Evolutionary conservation across 2,329 filamentous ascomycete genomes (phyloP).

Genomic region (Fusarium domesticum): DNA sequence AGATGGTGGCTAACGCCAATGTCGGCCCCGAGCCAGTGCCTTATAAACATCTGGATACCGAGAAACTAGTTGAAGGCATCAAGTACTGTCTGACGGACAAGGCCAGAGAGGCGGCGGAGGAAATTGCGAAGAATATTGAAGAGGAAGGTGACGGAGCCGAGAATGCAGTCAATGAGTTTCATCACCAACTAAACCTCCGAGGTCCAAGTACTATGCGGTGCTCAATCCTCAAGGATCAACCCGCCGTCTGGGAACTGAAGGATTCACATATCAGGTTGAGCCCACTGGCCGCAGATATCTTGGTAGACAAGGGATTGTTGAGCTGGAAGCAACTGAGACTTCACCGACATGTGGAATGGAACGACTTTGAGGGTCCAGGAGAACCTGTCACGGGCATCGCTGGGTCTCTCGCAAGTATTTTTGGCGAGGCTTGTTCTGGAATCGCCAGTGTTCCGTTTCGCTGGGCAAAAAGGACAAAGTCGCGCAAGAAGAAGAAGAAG

Average conservation of each 20-base stretch:
- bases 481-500: constrained; percentile 33
- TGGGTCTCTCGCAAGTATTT: constrained; percentile 57
- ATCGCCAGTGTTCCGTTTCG: constrained; percentile 62
- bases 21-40: constrained; percentile 66
- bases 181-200: constrained; percentile 54
- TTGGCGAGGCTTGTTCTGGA: constrained; percentile 59
- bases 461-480: constrained; percentile 56
- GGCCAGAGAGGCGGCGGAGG: constrained; percentile 53
- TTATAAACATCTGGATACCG: constrained; percentile 62
- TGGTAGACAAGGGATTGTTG: constrained; percentile 59
- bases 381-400: constrained; percentile 68
- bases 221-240: constrained; percentile 59
- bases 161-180: constrained; percentile 67
- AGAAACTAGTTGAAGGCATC: constrained; percentile 68
- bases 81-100: constrained; percentile 62
- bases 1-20: constrained; percentile 60
- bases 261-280: constrained; percentile 58
- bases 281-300: constrained; percentile 61
- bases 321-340: constrained; percentile 63
- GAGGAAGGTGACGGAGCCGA: constrained; percentile 64
- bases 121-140: constrained; percentile 60
- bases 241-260: constrained; percentile 65
- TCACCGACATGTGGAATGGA: constrained; percentile 68
- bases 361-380: constrained; percentile 72
- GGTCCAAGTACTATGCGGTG: constrained; percentile 60